These are phyloP conservation scores for Casuarina cunninghamiana DNA, from an alignment of 306 rosid genomes.

Conservation along the genomic window DNA sequence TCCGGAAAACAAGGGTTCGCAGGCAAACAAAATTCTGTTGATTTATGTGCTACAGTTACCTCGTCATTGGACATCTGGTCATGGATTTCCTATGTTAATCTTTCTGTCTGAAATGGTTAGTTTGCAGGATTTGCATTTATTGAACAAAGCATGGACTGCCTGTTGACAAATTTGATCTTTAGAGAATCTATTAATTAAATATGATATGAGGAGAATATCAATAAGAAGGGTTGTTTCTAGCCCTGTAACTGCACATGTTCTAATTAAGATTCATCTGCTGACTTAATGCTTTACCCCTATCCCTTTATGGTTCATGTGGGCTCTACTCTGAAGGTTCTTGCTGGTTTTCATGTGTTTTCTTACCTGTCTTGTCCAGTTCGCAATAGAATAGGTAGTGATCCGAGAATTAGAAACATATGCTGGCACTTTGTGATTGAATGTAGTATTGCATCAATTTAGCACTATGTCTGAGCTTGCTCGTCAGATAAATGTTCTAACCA, in stretches of 20 bases:
- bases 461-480: background rate
- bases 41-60: background rate
- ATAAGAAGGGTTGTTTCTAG: background rate
- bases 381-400: background rate
- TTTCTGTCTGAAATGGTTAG: background rate
- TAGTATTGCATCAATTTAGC: background rate
- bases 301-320: background rate
- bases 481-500: background rate
- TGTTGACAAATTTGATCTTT: background rate
- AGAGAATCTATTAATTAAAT: background rate
- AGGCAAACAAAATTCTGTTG: background rate
- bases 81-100: background rate
- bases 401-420: background rate
- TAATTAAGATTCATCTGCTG: background rate
- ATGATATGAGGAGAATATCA: background rate
- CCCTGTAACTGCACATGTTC: background rate
- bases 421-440: background rate
- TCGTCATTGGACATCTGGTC: background rate
- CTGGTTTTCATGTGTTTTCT: background rate
- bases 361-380: background rate
- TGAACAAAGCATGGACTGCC: background rate
- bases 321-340: background rate
- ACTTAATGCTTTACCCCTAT: background rate
- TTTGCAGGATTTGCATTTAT: background rate
- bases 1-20: background rate